Evolutionary conservation across 2,329 filamentous ascomycete genomes (phyloP), one percentile per base, ranked within the genome.

Genomic region (Botrytis elliptica): DNA sequence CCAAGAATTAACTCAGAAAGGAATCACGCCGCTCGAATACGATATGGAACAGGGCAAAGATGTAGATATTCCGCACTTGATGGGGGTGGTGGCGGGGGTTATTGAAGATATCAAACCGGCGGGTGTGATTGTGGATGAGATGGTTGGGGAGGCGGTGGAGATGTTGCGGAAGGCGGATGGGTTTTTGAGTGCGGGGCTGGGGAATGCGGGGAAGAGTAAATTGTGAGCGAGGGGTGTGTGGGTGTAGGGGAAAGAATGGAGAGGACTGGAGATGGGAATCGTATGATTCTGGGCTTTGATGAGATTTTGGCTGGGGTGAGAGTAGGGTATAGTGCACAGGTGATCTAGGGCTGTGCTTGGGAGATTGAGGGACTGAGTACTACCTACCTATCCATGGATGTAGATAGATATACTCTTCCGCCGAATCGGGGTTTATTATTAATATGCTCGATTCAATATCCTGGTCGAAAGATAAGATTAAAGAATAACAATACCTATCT

Each of bases 11-110:
- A 95, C 92, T 49, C 90, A 91, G 52, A 85, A 86, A 77, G 95
- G 95, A 0, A 84, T 97, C 44, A 91, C 97, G 75, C 95, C 95
- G 1, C 85, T 98, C 76, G 89, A 92, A 83, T 87, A 93, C 80
- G 95, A 98, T 81, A 85, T 97, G 79, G 93, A 97, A 68, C 87
- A 94, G 72, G 92, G 92, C 1, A 91, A 90, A 72, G 94, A 97
- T 59, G 85, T 97, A 20, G 95, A 98, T 80, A 85, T 92, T 73
- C 95, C 95, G 20, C 94, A 95, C 83, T 81, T 98, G 80, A 98
- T 98, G 95, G 95, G 95, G 1, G 94, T 97, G 84, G 95, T 98
- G 14, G 93, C 94, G 0, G 95, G 92, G 2, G 87, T 91, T 1
- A 93, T 98, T 73, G 83, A 85, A 49, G 89, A 91, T 77, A 89